Percentiles rank a stretch among this genome's conserved stretches.
Conservation (phyloP, 192 early-diverging fungal species). For the Spizellomyces sp. region DNA sequence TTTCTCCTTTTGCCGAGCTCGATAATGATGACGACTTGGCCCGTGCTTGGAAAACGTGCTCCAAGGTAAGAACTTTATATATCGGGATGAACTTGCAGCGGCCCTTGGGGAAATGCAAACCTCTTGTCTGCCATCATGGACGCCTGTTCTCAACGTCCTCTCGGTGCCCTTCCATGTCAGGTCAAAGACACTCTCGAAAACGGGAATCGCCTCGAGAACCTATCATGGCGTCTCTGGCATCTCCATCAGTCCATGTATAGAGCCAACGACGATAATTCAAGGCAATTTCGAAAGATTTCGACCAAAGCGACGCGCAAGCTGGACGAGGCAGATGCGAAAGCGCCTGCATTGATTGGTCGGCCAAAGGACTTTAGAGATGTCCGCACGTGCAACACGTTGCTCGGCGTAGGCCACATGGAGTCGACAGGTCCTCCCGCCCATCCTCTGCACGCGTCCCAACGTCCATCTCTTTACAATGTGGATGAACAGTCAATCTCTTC, state of each 20-base stretch:
- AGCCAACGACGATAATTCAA: slow-evolving; percentile 18
- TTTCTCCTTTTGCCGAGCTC: slow-evolving; percentile 71
- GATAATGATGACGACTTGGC: slow-evolving; percentile 75
- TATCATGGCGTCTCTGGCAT: slow-evolving; percentile 87
- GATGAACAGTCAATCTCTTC: not conserved
- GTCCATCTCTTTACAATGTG: not conserved
- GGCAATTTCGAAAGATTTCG: slow-evolving; percentile 17
- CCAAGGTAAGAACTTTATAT: slow-evolving; percentile 51
- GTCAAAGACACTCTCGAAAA: slow-evolving; percentile 83
- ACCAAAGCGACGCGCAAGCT: slow-evolving; percentile 14
- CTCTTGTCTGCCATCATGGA: no score
- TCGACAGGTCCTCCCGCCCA: not conserved
- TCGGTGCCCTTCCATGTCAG: slow-evolving; percentile 12
- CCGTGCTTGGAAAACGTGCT: slow-evolving; percentile 77
- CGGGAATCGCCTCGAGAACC: slow-evolving; percentile 78
- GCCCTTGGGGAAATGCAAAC: not conserved
- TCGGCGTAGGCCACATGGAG: not conserved
- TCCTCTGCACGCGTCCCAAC: not conserved
- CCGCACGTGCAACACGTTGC: not conserved
- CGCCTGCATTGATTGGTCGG: not conserved
- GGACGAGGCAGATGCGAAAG: slow-evolving; percentile 19
- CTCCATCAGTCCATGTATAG: slow-evolving; percentile 51
- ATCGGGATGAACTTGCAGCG: not conserved
- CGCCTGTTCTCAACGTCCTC: no score
- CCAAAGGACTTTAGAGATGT: not conserved